Percentiles rank a stretch among this genome's conserved stretches.
These are phyloP conservation scores for Bonia amplexicaulis DNA, from an alignment of 176 grass and related monocot genomes.

Conservation along the genomic window DNA sequence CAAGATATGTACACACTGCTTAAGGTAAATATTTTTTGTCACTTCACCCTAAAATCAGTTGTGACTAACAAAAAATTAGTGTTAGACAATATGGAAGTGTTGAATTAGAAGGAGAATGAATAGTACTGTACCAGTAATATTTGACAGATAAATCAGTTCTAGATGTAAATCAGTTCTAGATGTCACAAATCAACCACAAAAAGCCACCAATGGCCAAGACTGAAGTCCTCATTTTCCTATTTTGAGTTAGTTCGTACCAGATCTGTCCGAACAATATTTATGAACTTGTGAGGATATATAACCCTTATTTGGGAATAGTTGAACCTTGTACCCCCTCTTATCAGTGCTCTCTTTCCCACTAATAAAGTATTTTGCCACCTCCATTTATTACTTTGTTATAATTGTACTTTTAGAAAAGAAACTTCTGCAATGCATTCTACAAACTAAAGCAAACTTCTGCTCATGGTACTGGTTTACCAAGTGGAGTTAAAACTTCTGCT, in stretches of 20 bases:
- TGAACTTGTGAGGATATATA: not conserved
- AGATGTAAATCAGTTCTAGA: not conserved
- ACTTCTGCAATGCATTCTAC: not conserved
- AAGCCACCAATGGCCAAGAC: not conserved
- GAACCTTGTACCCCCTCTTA: not conserved
- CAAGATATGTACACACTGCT: not conserved
- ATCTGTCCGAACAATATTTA: not conserved
- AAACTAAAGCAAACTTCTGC: too few relatives aligned
- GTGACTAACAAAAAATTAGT: not conserved
- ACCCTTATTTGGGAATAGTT: not conserved
- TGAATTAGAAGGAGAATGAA: not conserved
- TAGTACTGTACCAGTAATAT: not conserved
- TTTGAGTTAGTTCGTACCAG: not conserved
- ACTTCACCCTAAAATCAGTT: not conserved
- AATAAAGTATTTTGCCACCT: not conserved
- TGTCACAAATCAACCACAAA: not conserved
- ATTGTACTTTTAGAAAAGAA: not conserved
- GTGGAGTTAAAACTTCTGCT: too few relatives aligned
- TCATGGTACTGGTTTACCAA: not conserved
- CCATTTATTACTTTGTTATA: not conserved
- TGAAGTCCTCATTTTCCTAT: not conserved
- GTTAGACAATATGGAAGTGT: not conserved
- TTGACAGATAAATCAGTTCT: not conserved
- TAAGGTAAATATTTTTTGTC: conserved; percentile 6
- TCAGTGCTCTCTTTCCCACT: not conserved